Evolutionary conservation across 305 asterid species (phyloP), one percentile per base, ranked within the genome.

Genomic region (Fraxinus greggii): DNA sequence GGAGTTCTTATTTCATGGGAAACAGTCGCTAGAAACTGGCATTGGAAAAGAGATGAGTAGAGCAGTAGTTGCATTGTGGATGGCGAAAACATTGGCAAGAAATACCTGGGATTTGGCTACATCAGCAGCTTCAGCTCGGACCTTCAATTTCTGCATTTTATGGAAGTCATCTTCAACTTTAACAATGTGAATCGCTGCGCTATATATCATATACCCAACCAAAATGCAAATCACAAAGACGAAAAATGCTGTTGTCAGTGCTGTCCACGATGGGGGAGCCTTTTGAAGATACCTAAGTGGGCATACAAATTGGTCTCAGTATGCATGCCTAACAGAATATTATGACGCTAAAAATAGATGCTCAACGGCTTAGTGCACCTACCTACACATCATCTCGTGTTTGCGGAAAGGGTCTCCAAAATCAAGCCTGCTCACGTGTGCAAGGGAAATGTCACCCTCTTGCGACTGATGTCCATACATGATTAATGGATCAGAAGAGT

Each of bases 1-100:
- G 99, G 98, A 84, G 99, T 95, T 89, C 99, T 86, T 81, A 95
- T 95, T 89, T 95, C 99, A 81, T 95, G 99, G 40, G 99, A 95
- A 88, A 95, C 98, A 29, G 98, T 95, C 56, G 99, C 99, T 79
- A 95, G 83, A 89, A 95, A 95, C 98, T 93, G 87, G 86, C 84
- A 87, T 78, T 79, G 38, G 78, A 79, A 84, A 48, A 83, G 80
- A 74, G 76, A 42, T 51, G 19, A 78, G 75, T 78, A 72, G 74
- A 78, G 65, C 38, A 61, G 78, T 7, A 61, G 72, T 56, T 29
- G 56, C 7, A 35, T 32, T 74, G 59, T 29, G 33, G 76, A 82
- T 24, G 69, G 65, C 1, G 73, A 83, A 84, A 63, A 69, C 78
- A 70, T 36, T 33, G 13, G 63, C 70, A 78, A 28, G 40, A 12